Conservation (phyloP, 2,329 filamentous ascomycete genomes). For the Didymella pinodella region DNA sequence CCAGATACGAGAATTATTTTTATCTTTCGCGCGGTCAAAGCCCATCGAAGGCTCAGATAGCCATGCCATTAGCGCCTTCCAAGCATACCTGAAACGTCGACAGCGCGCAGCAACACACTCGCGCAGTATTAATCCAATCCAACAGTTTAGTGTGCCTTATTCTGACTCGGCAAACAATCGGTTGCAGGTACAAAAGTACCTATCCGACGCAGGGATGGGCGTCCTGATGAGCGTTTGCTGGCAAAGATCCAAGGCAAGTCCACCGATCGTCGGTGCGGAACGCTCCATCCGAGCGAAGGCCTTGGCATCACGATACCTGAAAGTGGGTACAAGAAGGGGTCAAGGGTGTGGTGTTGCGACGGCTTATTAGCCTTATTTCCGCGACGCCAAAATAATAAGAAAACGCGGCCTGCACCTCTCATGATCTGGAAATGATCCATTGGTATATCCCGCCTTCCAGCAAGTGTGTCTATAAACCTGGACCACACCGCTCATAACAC, state of each 20-base stretch:
- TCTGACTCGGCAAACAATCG: conserved; percentile 12
- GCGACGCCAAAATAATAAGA: conserved; percentile 10
- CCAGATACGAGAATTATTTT: not conserved
- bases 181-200: conserved; percentile 1
- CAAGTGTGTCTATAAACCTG: not conserved
- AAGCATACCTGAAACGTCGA: conserved; percentile 18
- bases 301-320: conserved; percentile 32
- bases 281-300: conserved; percentile 19
- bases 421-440: not conserved
- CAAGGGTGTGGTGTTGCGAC: conserved; percentile 17
- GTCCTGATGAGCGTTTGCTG: not conserved
- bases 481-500: conserved; percentile 7
- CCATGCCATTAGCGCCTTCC: conserved; percentile 16
- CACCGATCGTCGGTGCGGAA: conserved; percentile 30
- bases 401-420: conserved; percentile 15
- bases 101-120: conserved; percentile 20
- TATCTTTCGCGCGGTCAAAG: not conserved
- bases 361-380: conserved; percentile 26
- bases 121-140: not conserved
- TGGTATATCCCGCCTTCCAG: conserved; percentile 8
- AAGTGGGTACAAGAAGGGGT: conserved; percentile 25
- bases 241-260: conserved; percentile 18
- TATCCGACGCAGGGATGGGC: not conserved
- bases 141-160: not conserved
- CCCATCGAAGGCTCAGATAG: conserved; percentile 3